Evolutionary conservation across 768 basidiomycete genomes (phyloP).

Genomic region (Mycena indigotica): DNA sequence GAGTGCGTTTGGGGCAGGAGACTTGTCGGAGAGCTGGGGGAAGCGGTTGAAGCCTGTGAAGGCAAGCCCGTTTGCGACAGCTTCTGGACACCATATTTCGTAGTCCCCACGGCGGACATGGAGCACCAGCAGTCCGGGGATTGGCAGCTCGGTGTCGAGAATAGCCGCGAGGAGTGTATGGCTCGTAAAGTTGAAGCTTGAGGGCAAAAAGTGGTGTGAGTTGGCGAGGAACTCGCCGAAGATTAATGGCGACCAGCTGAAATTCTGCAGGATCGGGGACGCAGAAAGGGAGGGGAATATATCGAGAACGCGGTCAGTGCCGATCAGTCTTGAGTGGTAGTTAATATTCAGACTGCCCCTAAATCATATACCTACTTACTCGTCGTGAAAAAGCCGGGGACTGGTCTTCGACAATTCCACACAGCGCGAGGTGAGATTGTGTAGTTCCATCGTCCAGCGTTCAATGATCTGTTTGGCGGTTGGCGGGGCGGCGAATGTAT

Average conservation of each 20-base stretch:
- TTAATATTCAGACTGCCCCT: neutral
- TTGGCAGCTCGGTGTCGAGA: slow-evolving; percentile 23
- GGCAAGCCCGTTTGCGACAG: slow-evolving; percentile 43
- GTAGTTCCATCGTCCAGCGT: slow-evolving; percentile 49
- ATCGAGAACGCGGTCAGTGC: slow-evolving; percentile 44
- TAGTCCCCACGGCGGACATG: slow-evolving; percentile 64
- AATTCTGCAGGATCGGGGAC: slow-evolving; percentile 53
- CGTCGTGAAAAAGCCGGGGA: slow-evolving; percentile 52
- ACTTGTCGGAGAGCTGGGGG: slow-evolving; percentile 51
- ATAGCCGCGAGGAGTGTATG: too few relatives aligned
- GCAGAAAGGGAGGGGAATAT: slow-evolving; percentile 47
- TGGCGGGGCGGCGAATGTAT: slow-evolving; percentile 1
- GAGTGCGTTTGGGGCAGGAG: slow-evolving; percentile 26
- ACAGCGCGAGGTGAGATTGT: slow-evolving; percentile 48
- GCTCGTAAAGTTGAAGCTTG: too few relatives aligned
- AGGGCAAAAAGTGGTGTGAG: slow-evolving; percentile 45
- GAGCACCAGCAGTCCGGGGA: slow-evolving; percentile 54
- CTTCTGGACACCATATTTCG: slow-evolving; percentile 44
- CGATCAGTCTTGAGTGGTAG: slow-evolving; percentile 49
- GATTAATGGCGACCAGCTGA: slow-evolving; percentile 66
- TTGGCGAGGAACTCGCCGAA: slow-evolving; percentile 50
- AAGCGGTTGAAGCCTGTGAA: slow-evolving; percentile 60
- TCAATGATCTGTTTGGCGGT: slow-evolving; percentile 43
- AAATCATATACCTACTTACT: slow-evolving; percentile 37
- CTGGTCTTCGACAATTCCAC: slow-evolving; percentile 44